Evolutionary conservation across 768 basidiomycete genomes (phyloP).

Genomic region (Boletus sensibilis): DNA sequence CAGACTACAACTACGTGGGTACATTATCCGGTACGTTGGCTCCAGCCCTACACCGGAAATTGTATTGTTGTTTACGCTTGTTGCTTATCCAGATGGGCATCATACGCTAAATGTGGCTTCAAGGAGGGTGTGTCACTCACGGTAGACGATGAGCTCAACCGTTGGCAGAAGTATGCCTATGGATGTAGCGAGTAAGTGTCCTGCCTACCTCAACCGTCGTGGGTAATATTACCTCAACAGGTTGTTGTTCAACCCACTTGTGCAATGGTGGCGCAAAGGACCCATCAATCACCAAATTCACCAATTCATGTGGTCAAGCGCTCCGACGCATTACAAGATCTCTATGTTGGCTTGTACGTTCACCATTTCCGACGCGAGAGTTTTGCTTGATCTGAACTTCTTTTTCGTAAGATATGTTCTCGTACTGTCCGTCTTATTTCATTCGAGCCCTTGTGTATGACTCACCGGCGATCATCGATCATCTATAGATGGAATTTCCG

Average conservation of each 20-base stretch:
- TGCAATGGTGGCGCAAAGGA: slow-evolving; percentile 73
- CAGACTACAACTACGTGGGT: slow-evolving; percentile 58
- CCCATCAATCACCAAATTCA: slow-evolving; percentile 83
- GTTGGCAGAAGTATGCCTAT: slow-evolving; percentile 90
- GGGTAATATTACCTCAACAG: slow-evolving; percentile 37
- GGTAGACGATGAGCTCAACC: slow-evolving; percentile 84
- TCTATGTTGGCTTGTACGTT: slow-evolving; percentile 52
- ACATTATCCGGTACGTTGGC: slow-evolving; percentile 55
- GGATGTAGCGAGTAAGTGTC: slow-evolving; percentile 54
- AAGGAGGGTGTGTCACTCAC: slow-evolving; percentile 92
- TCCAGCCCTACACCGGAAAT: background rate
- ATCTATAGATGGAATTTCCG: slow-evolving; percentile 53
- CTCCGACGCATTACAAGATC: slow-evolving; percentile 82
- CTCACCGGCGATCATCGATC: background rate
- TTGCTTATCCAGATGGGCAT: slow-evolving; percentile 55
- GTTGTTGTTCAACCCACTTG: slow-evolving; percentile 82
- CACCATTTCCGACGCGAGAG: background rate
- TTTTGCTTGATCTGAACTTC: slow-evolving; percentile 1
- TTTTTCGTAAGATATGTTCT: slow-evolving; percentile 43
- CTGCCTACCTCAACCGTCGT: slow-evolving; percentile 7
- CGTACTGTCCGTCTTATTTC: slow-evolving; percentile 41
- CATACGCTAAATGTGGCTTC: slow-evolving; percentile 81
- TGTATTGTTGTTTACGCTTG: background rate
- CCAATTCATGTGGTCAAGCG: slow-evolving; percentile 70
- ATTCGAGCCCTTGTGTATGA: background rate